phyloP scores from a whole-genome alignment of 1,284 basidiomycete species.

The Athelia psychrophila region DNA sequence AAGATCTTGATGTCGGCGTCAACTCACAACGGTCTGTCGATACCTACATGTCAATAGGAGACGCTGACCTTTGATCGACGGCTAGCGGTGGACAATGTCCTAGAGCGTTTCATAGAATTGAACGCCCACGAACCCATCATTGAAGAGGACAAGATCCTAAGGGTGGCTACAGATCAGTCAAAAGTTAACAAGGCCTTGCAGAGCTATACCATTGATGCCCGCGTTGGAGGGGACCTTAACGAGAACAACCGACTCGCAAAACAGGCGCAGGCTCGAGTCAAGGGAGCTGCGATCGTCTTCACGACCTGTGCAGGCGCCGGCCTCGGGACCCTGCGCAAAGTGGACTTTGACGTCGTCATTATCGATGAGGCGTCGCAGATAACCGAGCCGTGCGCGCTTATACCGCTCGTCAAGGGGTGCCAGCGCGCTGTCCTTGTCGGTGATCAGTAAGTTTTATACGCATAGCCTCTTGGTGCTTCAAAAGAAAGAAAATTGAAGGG shows the following conservation, averaged over 20 bases:
- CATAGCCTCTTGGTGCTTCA: constrained; percentile 5
- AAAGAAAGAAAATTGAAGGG: background rate
- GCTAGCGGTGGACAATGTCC: constrained; percentile 63
- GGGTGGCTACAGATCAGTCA: constrained; percentile 60
- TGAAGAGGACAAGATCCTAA: constrained; percentile 51
- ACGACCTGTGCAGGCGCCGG: constrained; percentile 66
- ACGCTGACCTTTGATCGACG: background rate
- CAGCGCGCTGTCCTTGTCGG: constrained; percentile 57
- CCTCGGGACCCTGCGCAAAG: constrained; percentile 51
- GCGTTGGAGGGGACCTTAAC: constrained; percentile 62
- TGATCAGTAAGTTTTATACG: constrained; percentile 47
- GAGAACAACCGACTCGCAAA: constrained; percentile 56
- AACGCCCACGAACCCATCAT: constrained; percentile 42
- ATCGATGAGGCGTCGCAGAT: constrained; percentile 70
- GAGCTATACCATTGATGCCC: constrained; percentile 57
- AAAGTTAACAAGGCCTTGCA: constrained; percentile 56
- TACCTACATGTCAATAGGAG: background rate
- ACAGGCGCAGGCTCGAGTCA: constrained; percentile 54
- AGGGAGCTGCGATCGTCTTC: constrained; percentile 53
- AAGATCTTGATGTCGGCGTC: constrained; percentile 68
- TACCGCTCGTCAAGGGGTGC: constrained; percentile 63
- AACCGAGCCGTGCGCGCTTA: constrained; percentile 58
- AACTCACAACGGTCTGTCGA: constrained; percentile 54
- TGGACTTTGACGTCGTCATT: constrained; percentile 57
- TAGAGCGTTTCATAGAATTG: constrained; percentile 53